A percentile compares a stretch with the other conserved stretches of the same genome.
phyloP scores from a whole-genome alignment of 108 stramenopile genomes.

The Skeletonema grethae region DNA sequence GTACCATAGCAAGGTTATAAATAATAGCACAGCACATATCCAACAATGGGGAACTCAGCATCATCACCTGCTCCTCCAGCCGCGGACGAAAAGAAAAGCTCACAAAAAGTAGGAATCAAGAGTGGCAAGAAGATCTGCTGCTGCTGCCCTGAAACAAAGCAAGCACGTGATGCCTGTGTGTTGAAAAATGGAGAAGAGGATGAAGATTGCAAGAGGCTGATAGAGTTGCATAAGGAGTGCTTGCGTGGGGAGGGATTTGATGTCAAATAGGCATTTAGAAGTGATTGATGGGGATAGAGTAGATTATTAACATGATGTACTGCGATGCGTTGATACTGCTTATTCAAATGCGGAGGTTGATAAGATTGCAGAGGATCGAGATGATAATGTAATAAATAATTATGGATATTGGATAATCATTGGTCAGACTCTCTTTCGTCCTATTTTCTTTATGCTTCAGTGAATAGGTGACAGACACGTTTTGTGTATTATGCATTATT shows the following conservation, averaged over 20 bases:
- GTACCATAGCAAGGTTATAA: no score
- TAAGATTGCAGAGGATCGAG: no score
- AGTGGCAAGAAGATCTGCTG: slow-evolving; percentile 99
- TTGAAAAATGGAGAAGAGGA: slow-evolving; percentile 92
- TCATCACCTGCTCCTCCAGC: slow-evolving; percentile 29
- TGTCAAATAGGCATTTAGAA: slow-evolving; percentile 66
- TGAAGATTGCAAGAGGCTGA: slow-evolving; percentile 81
- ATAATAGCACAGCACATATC: neutral
- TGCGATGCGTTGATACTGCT: neutral
- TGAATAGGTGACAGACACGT: neutral
- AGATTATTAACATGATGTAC: neutral
- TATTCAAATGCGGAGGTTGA: neutral
- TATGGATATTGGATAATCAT: neutral
- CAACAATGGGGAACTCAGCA: slow-evolving; percentile 49
- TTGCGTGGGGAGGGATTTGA: slow-evolving; percentile 94
- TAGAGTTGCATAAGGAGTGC: slow-evolving; percentile 97
- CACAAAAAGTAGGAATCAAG: slow-evolving; percentile 88
- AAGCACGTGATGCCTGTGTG: slow-evolving; percentile 94
- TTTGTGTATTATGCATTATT: neutral
- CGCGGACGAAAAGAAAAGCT: slow-evolving; percentile 8
- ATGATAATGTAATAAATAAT: neutral
- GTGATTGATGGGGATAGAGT: neutral
- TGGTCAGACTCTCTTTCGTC: neutral
- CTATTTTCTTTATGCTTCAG: no score
- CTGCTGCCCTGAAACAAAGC: slow-evolving; percentile 97